Conservation (phyloP, 2,329 filamentous ascomycete genomes). For the Scleromitrula shiraiana region DNA sequence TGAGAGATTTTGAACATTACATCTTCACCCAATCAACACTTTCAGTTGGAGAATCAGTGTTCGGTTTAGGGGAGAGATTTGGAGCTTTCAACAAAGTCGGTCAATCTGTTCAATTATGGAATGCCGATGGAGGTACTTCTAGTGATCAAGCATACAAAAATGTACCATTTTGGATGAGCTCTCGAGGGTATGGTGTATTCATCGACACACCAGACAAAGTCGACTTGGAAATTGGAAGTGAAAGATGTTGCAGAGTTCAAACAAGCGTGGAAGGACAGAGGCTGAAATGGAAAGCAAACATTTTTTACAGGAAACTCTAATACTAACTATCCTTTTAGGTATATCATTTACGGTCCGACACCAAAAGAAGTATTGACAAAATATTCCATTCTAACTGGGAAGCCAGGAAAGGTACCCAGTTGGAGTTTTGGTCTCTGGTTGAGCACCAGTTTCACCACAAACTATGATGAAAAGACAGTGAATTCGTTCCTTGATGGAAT, state of each 20-base stretch:
- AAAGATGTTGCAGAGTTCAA: constrained; percentile 63
- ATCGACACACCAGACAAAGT: constrained; percentile 63
- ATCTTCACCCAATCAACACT: constrained; percentile 49
- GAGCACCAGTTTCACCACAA: constrained; percentile 59
- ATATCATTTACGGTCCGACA: constrained; percentile 61
- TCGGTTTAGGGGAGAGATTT: constrained; percentile 70
- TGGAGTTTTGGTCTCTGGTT: constrained; percentile 76
- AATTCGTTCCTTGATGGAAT: constrained; percentile 51
- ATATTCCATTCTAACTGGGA: constrained; percentile 61
- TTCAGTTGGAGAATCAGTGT: constrained; percentile 56
- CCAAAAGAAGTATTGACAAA: constrained; percentile 63
- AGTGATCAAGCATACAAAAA: constrained; percentile 69
- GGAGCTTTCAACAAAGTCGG: constrained; percentile 71
- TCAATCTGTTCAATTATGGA: constrained; percentile 59
- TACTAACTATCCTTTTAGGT: constrained; percentile 29
- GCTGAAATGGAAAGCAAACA: constrained; percentile 48
- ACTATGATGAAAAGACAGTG: constrained; percentile 51
- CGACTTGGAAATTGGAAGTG: constrained; percentile 66
- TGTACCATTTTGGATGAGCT: constrained; percentile 61
- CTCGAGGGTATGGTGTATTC: constrained; percentile 69
- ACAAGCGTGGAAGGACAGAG: constrained; percentile 61
- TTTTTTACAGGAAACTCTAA: background rate
- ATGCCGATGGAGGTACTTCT: constrained; percentile 56
- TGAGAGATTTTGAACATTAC: constrained; percentile 45
- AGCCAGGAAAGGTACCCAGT: constrained; percentile 54